Evolutionary conservation across 2,329 filamentous ascomycete genomes (phyloP), one percentile per base, ranked within the genome.

Genomic region (Pseudogymnoascus sp.): DNA sequence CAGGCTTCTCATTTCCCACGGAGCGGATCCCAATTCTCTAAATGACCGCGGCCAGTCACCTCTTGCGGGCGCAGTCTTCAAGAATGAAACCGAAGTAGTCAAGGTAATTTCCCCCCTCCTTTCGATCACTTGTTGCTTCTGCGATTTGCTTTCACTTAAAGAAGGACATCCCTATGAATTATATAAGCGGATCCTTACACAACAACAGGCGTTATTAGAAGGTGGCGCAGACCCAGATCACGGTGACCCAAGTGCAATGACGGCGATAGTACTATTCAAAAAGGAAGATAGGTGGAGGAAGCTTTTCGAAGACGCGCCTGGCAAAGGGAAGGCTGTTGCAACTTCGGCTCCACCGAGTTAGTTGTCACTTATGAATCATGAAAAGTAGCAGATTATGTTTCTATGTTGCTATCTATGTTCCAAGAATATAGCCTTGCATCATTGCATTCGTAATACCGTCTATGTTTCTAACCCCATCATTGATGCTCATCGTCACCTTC

Each of bases 31-130:
- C 0, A 89, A 91, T 72, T 78, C 81, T 1, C 70, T 90, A 29
- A 91, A 91, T 66, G 87, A 87, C 66, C 76, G 83, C 51, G 85
- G 85, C 0, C 88, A 91, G 74, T 88, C 85, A 66, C 84, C 86
- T 0, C 77, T 91, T 3, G 87, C 87, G 0, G 88, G 88, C 0
- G 87, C 87, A 0, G 84, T 91, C 7, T 91, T 91, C 73, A 91
- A 91, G 74, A 84, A 83, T 10, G 86, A 88, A 70, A 80, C 83
- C 63, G 82, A 81, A 3, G 84, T 90, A 2, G 81, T 90, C 8
- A 82, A 83, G 71, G 81, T 83, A 65, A 34, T 34, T 34, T 36
- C 16, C 10, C 23, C 42, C 6, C 6, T 26, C 61, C 3, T 11
- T 51, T 11, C 34, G 5, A 31, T 39, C 16, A 23, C 21, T 62